Evolutionary conservation across 345 rosid species (phyloP).

Genomic region (Dipteronia dyeriana): DNA sequence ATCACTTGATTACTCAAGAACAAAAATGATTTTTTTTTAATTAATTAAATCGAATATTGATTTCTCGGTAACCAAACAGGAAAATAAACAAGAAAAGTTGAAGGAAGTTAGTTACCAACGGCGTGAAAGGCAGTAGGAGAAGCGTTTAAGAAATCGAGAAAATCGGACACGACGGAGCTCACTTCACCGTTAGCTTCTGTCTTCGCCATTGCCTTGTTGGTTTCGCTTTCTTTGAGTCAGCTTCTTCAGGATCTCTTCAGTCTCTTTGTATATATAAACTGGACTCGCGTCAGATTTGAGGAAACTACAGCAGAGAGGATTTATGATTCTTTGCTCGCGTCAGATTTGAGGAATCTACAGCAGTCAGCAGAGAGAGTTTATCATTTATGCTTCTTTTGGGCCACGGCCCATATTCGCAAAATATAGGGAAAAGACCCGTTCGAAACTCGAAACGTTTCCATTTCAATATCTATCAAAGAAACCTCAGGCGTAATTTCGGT

Average conservation of each 20-base stretch:
- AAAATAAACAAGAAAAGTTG: background rate
- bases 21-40: background rate
- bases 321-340: background rate
- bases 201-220: slow-evolving; percentile 35
- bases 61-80: slow-evolving; percentile 14
- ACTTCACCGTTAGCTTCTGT: slow-evolving; percentile 24
- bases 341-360: background rate
- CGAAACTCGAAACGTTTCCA: background rate
- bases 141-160: slow-evolving; percentile 79
- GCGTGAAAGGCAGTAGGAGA: slow-evolving; percentile 99
- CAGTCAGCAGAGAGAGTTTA: background rate
- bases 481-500: background rate
- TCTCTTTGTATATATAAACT: background rate
- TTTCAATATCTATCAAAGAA: background rate
- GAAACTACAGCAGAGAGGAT: background rate
- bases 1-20: background rate
- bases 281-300: background rate
- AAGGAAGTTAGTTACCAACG: slow-evolving; percentile 57
- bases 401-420: background rate
- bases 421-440: background rate
- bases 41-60: background rate
- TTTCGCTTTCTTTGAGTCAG: background rate
- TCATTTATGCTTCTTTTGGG: background rate
- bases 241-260: background rate
- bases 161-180: slow-evolving; percentile 51